A percentile compares a stretch with the other conserved stretches of the same genome.
phyloP scores from a whole-genome alignment of 2,329 filamentous ascomycete genomes.

The Capronia coronata region DNA sequence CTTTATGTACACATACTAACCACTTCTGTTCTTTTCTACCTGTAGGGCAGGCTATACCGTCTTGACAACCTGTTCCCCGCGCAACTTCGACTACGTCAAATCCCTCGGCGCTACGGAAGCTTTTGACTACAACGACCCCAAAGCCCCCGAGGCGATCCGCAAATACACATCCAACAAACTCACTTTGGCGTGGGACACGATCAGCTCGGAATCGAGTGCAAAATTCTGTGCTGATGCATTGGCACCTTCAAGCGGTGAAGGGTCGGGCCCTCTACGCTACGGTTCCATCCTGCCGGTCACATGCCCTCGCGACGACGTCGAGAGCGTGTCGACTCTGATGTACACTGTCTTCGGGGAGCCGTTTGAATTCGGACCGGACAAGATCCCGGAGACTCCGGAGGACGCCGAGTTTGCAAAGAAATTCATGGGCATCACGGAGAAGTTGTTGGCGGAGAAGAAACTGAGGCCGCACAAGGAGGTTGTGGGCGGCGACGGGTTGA shows the following conservation, averaged over 20 bases:
- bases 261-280: conserved; percentile 25
- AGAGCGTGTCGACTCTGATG: conserved; percentile 29
- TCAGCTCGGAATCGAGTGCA: conserved; percentile 29
- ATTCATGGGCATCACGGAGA: conserved; percentile 38
- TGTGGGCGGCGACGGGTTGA: conserved; percentile 38
- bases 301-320: conserved; percentile 32
- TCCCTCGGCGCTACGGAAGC: conserved; percentile 40
- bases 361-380: conserved; percentile 20
- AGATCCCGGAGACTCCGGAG: conserved; percentile 27
- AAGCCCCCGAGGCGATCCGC: conserved; percentile 31
- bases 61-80: conserved; percentile 35
- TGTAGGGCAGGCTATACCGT: conserved; percentile 37
- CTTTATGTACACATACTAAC: neutral
- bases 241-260: conserved; percentile 30
- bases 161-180: conserved; percentile 34
- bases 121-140: conserved; percentile 43
- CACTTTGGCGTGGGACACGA: conserved; percentile 35
- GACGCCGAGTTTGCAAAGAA: conserved; percentile 39
- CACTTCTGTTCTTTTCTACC: neutral
- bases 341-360: conserved; percentile 33
- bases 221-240: conserved; percentile 34
- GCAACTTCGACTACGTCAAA: conserved; percentile 42
- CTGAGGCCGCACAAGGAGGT: conserved; percentile 41
- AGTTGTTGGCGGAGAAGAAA: conserved; percentile 39
- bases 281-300: conserved; percentile 29